Conservation (phyloP, 2,329 filamentous ascomycete genomes). For the Fusarium nurragi region DNA sequence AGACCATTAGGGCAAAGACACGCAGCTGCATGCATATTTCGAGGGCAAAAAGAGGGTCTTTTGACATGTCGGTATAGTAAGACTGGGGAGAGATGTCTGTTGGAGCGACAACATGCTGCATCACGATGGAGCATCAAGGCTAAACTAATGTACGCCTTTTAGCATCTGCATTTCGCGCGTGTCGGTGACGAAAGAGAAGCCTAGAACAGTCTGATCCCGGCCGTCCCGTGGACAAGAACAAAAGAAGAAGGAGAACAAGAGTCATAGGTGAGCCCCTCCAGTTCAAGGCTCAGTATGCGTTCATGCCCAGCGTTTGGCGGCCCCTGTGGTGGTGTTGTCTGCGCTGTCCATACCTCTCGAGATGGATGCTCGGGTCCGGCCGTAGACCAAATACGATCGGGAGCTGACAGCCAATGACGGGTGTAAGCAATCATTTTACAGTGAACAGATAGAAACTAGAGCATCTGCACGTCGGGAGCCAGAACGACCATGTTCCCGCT, state of each 20-base stretch:
- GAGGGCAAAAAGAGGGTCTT: slow-evolving; percentile 31
- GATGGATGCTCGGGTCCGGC: slow-evolving; percentile 27
- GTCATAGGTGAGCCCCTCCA: slow-evolving; percentile 40
- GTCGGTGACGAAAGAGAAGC: slow-evolving; percentile 39
- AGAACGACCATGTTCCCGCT: slow-evolving; percentile 32
- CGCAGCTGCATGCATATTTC: slow-evolving; percentile 37
- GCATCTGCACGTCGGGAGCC: slow-evolving; percentile 40
- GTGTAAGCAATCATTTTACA: neutral
- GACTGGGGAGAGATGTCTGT: slow-evolving; percentile 10
- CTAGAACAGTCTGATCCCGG: slow-evolving; percentile 19
- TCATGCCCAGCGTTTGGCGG: slow-evolving; percentile 40
- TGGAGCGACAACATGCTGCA: slow-evolving; percentile 38
- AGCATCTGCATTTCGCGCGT: slow-evolving; percentile 25
- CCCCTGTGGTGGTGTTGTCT: slow-evolving; percentile 37
- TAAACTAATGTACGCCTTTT: slow-evolving; percentile 4
- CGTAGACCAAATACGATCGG: slow-evolving; percentile 26
- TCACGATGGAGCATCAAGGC: slow-evolving; percentile 32
- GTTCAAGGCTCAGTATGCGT: slow-evolving; percentile 39
- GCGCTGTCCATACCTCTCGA: slow-evolving; percentile 31
- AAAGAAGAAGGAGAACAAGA: slow-evolving; percentile 26
- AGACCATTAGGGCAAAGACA: slow-evolving; percentile 41
- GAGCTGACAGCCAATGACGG: slow-evolving; percentile 14
- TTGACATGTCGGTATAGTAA: slow-evolving; percentile 15
- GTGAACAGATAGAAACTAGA: slow-evolving; percentile 7
- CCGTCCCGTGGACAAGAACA: slow-evolving; percentile 5